A percentile compares a stretch with the other conserved stretches of the same genome.
These are phyloP conservation scores for Seiridium cupressi DNA, from an alignment of 2,329 filamentous ascomycete genomes.

Conservation along the genomic window DNA sequence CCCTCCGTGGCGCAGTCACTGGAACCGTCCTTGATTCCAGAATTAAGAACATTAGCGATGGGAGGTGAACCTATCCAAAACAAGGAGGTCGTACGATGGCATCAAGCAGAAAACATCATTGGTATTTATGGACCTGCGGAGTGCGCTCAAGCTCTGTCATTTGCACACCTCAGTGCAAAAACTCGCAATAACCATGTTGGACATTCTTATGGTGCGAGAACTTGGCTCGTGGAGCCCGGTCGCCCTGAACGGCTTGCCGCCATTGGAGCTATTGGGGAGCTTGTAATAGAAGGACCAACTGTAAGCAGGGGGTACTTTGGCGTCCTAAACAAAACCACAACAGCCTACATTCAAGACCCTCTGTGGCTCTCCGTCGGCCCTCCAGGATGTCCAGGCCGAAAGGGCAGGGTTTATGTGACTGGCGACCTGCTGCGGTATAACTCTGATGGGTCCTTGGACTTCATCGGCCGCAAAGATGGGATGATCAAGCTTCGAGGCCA, in stretches of 20 bases:
- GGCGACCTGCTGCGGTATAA: slow-evolving; percentile 36
- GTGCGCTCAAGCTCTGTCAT: not conserved
- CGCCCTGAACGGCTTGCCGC: slow-evolving; percentile 6
- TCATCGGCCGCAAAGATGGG: slow-evolving; percentile 7
- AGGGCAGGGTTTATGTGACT: slow-evolving; percentile 33
- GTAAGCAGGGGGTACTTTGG: slow-evolving; percentile 44
- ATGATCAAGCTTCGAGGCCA: slow-evolving; percentile 9
- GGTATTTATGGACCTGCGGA: not conserved
- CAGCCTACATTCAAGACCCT: slow-evolving; percentile 38
- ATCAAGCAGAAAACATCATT: not conserved
- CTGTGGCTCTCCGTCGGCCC: slow-evolving; percentile 25
- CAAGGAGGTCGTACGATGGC: not conserved
- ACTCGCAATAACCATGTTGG: not conserved
- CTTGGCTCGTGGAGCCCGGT: not conserved
- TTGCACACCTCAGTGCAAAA: not conserved
- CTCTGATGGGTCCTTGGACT: slow-evolving; percentile 27
- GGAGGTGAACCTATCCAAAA: not conserved
- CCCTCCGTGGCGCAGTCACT: not conserved
- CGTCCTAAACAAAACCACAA: slow-evolving; percentile 37
- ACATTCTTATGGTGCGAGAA: not conserved
- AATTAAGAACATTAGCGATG: not conserved
- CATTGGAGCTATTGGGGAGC: slow-evolving; percentile 17
- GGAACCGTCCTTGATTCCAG: not conserved
- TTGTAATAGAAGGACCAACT: slow-evolving; percentile 30
- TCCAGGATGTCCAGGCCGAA: slow-evolving; percentile 12